Evolutionary conservation across 768 basidiomycete species (phyloP).

Genomic region (Pleurotus ostreatus): DNA sequence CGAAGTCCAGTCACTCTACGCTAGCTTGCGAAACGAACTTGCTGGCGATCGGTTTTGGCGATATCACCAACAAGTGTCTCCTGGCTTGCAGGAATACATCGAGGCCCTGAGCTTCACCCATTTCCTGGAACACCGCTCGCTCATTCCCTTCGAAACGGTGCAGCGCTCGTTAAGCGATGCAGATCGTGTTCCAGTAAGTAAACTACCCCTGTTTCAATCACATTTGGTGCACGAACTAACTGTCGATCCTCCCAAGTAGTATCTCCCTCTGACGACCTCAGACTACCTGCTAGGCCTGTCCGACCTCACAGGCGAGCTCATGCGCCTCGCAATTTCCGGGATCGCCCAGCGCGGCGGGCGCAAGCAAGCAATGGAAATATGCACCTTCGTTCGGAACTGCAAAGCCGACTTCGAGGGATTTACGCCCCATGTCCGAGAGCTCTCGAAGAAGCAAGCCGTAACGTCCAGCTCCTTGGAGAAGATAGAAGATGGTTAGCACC

Average conservation of each 20-base stretch:
- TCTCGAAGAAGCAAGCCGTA: conserved; percentile 85
- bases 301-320: conserved; percentile 94
- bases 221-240: neutral
- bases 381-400: conserved; percentile 69
- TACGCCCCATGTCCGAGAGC: conserved; percentile 62
- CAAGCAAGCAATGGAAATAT: conserved; percentile 56
- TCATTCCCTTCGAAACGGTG: conserved; percentile 68
- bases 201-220: neutral
- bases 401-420: conserved; percentile 82
- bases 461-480: conserved; percentile 88
- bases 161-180: conserved; percentile 60
- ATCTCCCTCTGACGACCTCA: conserved; percentile 67
- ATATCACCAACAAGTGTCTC: conserved; percentile 68
- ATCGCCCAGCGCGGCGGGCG: conserved; percentile 66
- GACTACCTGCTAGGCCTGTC: conserved; percentile 93
- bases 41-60: conserved; percentile 72
- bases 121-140: conserved; percentile 65
- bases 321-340: conserved; percentile 90
- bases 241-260: conserved; percentile 38
- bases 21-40: conserved; percentile 56
- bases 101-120: conserved; percentile 89
- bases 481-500: conserved; percentile 80
- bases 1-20: conserved; percentile 66
- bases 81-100: conserved; percentile 92
- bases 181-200: conserved; percentile 60